phyloP scores from a whole-genome alignment of 192 early-diverging fungal species.

The Rhizoclosmatium sp. region DNA sequence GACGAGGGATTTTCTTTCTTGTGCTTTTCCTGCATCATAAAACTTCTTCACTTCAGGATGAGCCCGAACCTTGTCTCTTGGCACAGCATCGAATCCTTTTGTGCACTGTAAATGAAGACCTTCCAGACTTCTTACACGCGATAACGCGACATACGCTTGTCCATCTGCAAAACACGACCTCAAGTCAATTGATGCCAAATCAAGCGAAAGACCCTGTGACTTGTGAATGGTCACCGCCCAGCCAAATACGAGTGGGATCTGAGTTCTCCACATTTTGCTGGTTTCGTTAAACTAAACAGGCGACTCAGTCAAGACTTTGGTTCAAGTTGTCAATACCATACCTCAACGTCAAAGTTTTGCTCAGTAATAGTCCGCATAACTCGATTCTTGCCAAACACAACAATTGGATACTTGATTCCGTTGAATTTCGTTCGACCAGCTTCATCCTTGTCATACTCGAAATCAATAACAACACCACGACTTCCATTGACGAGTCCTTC shows the following conservation, averaged over 20 bases:
- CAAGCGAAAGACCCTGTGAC: conserved; percentile 28
- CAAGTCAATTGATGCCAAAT: conserved; percentile 31
- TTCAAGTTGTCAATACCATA: background rate
- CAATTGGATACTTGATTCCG: background rate
- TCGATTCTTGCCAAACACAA: background rate
- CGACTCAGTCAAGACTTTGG: background rate
- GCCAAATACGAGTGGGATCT: conserved; percentile 6
- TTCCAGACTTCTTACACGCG: conserved; percentile 16
- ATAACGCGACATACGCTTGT: conserved; percentile 32
- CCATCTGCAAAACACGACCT: conserved; percentile 11
- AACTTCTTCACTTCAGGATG: conserved; percentile 1
- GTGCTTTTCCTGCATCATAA: background rate
- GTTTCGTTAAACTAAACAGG: background rate
- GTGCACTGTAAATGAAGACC: background rate
- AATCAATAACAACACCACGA: conserved; percentile 34
- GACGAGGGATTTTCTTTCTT: background rate
- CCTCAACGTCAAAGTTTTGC: background rate
- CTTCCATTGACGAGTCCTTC: conserved; percentile 36
- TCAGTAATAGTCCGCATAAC: background rate
- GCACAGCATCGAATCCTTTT: background rate
- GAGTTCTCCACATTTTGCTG: conserved; percentile 10
- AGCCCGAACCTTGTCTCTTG: background rate
- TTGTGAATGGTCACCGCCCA: conserved; percentile 36
- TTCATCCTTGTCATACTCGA: conserved; percentile 23
- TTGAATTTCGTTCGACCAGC: background rate